A percentile compares a stretch with the other conserved stretches of the same genome.
Evolutionary conservation across 2,329 filamentous ascomycete genomes (phyloP).

Genomic region (Alternaria sp.): DNA sequence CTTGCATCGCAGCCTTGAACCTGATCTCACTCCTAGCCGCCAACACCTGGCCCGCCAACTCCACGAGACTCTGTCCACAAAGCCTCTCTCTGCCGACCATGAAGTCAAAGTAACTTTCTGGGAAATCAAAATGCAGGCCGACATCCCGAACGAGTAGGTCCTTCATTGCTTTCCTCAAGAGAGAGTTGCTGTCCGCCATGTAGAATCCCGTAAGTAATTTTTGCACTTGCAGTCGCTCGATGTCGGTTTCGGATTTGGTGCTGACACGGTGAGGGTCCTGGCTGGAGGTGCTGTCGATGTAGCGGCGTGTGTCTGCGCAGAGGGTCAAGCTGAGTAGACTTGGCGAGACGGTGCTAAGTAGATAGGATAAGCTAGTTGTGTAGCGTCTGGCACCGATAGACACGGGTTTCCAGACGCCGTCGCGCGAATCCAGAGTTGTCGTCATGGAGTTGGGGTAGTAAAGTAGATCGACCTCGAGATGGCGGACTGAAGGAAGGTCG

Average conservation of each 20-base stretch:
- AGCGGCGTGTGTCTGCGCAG: constrained; percentile 25
- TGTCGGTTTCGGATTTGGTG: constrained; percentile 9
- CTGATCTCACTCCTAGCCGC: constrained; percentile 39
- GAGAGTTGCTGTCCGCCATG: constrained; percentile 28
- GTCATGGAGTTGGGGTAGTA: constrained; percentile 30
- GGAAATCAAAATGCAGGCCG: constrained; percentile 39
- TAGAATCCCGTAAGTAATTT: constrained; percentile 37
- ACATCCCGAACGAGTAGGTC: constrained; percentile 21
- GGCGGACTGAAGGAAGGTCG: constrained; percentile 33
- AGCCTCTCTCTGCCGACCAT: constrained; percentile 23
- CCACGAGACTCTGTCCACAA: constrained; percentile 28
- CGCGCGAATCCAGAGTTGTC: constrained; percentile 7
- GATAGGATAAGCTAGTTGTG: constrained; percentile 26
- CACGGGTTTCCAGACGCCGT: constrained; percentile 27
- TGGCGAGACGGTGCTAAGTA: constrained; percentile 22
- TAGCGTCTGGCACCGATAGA: constrained; percentile 34
- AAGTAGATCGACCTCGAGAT: constrained; percentile 40
- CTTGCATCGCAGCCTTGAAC: constrained; percentile 31
- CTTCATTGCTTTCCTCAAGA: constrained; percentile 30
- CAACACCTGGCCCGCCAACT: constrained; percentile 42
- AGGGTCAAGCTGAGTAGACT: constrained; percentile 23
- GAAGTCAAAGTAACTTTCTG: constrained; percentile 40
- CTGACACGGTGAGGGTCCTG: background rate
- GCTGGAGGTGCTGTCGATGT: constrained; percentile 1
- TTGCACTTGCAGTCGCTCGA: constrained; percentile 26